Percentiles rank a stretch among this genome's conserved stretches.
These are phyloP conservation scores for Alternaria sp. DNA, from an alignment of 2,329 filamentous ascomycete genomes.

Conservation along the genomic window DNA sequence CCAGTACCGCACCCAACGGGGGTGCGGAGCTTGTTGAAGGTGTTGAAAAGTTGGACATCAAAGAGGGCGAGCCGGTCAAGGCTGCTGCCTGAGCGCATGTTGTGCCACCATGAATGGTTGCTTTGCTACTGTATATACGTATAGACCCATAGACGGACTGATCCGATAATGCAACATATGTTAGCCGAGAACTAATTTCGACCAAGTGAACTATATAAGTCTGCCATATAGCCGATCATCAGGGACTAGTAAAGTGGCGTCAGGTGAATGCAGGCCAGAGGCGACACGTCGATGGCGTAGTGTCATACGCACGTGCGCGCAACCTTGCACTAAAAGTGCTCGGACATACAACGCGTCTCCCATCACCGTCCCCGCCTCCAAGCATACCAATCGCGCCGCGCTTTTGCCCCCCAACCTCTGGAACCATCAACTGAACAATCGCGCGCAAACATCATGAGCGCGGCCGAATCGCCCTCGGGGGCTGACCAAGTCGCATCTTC, in stretches of 20 bases:
- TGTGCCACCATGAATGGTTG: neutral
- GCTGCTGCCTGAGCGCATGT: constrained; percentile 11
- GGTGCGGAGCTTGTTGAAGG: constrained; percentile 25
- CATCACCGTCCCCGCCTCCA: constrained; percentile 28
- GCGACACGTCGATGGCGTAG: constrained; percentile 8
- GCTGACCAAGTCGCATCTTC: constrained; percentile 37
- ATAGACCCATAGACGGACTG: neutral
- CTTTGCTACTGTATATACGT: neutral
- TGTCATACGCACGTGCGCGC: constrained; percentile 18
- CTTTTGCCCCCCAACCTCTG: constrained; percentile 13
- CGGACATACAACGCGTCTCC: constrained; percentile 28
- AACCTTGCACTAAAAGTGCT: constrained; percentile 26
- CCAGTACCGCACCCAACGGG: constrained; percentile 5
- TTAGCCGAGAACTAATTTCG: neutral
- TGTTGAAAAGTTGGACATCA: constrained; percentile 37
- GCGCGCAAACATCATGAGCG: constrained; percentile 45
- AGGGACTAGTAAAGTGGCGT: neutral
- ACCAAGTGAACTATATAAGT: neutral
- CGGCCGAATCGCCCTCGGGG: constrained; percentile 34
- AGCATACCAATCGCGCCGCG: constrained; percentile 26
- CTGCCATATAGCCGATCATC: neutral
- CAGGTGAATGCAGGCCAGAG: neutral
- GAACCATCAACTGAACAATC: constrained; percentile 2
- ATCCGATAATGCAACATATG: neutral
- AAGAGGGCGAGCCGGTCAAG: constrained; percentile 30